phyloP scores from a whole-genome alignment of 768 basidiomycete species.

The Russula dissimulans region DNA sequence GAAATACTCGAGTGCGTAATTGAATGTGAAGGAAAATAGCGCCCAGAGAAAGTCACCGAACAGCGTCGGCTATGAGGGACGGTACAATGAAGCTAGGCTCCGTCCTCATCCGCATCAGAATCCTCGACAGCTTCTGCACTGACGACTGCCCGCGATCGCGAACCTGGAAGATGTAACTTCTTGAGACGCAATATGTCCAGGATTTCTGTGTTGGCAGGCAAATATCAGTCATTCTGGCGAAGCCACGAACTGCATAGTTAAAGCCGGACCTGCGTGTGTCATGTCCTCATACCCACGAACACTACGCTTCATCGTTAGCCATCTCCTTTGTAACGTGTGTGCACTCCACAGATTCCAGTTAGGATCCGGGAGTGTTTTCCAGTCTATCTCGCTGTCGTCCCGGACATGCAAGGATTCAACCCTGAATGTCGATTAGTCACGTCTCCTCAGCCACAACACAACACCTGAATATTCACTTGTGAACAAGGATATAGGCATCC shows the following conservation, averaged over 20 bases:
- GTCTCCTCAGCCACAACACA: not conserved
- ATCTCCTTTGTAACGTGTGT: slow-evolving; percentile 68
- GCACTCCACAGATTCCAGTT: slow-evolving; percentile 83
- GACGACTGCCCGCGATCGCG: slow-evolving; percentile 25
- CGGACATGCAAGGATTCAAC: slow-evolving; percentile 64
- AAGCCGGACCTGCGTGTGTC: slow-evolving; percentile 58
- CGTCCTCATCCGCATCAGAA: slow-evolving; percentile 17
- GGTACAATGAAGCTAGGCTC: not conserved
- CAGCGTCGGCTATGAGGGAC: not conserved
- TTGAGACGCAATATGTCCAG: slow-evolving; percentile 73
- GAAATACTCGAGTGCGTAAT: too few relatives aligned
- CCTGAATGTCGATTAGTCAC: slow-evolving; percentile 30
- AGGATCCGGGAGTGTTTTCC: slow-evolving; percentile 65
- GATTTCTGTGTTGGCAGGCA: slow-evolving; percentile 42
- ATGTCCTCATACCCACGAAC: slow-evolving; percentile 74
- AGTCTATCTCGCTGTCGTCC: slow-evolving; percentile 79
- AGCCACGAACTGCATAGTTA: not conserved
- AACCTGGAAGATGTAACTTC: slow-evolving; percentile 49
- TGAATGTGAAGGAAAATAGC: not conserved
- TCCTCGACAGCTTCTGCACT: slow-evolving; percentile 30
- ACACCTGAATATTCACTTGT: slow-evolving; percentile 45
- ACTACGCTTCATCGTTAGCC: slow-evolving; percentile 69
- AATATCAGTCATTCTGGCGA: slow-evolving; percentile 6
- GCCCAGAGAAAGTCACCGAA: not conserved
- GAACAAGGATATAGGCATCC: slow-evolving; percentile 73